Base-by-base conservation (phyloP, 2,329 filamentous ascomycete genomes). In the Ophiostoma montium region DNA sequence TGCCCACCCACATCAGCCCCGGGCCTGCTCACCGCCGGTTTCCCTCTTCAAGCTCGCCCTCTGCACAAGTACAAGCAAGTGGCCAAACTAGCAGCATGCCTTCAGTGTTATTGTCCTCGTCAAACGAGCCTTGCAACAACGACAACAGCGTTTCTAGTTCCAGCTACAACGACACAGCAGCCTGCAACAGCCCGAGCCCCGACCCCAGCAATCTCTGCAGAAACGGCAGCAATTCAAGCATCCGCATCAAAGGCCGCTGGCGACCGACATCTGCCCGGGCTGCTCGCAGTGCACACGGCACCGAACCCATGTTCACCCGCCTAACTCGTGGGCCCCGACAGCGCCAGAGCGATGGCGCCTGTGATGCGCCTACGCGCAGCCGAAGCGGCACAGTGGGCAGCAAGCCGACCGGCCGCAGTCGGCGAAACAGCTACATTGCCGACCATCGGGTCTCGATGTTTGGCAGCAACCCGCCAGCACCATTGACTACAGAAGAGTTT, bases 401-500 rank as follows among this genome's bases (percentile, higher is more conserved):
- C 7, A 45, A 46, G 35, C 32, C 33, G 10, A 36, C 47, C 35
- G 47, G 49, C 15, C 45, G 46, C 30, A 35, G 38, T n/a, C 27
- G 35, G 15, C 47, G 47, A 16, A 46, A 27, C 45, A 53, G 49
- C 33, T 31, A 46, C 43, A 48, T 19, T 46, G 42, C 53, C 44
- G 46, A 52, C 44, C 53, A 53, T 30, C 57, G 46, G 55, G 57
- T 49, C n/a, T 54, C 56, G 16, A 50, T 57, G 35, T 55, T 56
- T 3, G 57, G 54, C 3, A 19, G 35, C 2, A 51, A 42, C 39
- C 39, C 52, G 12, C 55, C 60, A 19, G 58, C 61, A 44, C 58
- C 62, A 39, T 56, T 68, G 53, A 67, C 69, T 2, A 62, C 65
- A 44, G 69, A 72, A 52, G 70, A 73, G 56, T 74, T 72, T 56